phyloP scores from a whole-genome alignment of 2,329 filamentous ascomycete genomes.

The Lojkania enalia region DNA sequence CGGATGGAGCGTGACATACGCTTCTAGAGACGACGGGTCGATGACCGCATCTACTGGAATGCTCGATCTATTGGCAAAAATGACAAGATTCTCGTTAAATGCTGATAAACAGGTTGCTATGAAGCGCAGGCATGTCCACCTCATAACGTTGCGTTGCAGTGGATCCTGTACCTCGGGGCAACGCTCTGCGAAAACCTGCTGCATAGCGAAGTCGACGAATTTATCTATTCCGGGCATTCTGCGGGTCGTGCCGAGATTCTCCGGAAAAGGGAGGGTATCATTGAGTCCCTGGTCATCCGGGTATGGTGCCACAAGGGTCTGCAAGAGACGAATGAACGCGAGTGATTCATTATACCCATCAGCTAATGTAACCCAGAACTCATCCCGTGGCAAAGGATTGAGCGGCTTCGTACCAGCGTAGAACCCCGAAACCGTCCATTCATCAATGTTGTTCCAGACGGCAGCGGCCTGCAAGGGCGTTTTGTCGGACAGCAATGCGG shows the following conservation, averaged over 20 bases:
- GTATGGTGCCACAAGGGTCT: conserved; percentile 70
- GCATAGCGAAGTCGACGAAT: conserved; percentile 89
- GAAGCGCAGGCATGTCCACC: conserved; percentile 82
- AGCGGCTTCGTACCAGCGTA: conserved; percentile 37
- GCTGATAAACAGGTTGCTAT: conserved; percentile 75
- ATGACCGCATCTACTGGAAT: conserved; percentile 76
- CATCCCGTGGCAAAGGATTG: conserved; percentile 31
- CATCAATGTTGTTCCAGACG: conserved; percentile 81
- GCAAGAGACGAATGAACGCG: conserved; percentile 78
- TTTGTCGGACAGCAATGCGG: conserved; percentile 76
- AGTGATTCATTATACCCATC: conserved; percentile 82
- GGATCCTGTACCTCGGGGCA: conserved; percentile 65
- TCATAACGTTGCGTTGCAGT: conserved; percentile 71
- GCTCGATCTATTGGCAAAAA: conserved; percentile 78
- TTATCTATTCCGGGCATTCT: conserved; percentile 86
- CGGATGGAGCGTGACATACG: conserved; percentile 85
- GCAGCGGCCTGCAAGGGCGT: conserved; percentile 65
- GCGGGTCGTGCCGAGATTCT: conserved; percentile 75
- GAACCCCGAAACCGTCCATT: conserved; percentile 63
- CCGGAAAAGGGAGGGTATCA: conserved; percentile 82
- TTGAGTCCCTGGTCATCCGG: conserved; percentile 64
- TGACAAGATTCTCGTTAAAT: conserved; percentile 92
- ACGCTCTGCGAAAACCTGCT: conserved; percentile 72
- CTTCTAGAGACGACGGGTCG: conserved; percentile 70
- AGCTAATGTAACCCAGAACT: conserved; percentile 72